Percentiles rank a stretch among this genome's conserved stretches.
Evolutionary conservation across 129 eudicot species (phyloP).

Genomic region (Arctium lappa): DNA sequence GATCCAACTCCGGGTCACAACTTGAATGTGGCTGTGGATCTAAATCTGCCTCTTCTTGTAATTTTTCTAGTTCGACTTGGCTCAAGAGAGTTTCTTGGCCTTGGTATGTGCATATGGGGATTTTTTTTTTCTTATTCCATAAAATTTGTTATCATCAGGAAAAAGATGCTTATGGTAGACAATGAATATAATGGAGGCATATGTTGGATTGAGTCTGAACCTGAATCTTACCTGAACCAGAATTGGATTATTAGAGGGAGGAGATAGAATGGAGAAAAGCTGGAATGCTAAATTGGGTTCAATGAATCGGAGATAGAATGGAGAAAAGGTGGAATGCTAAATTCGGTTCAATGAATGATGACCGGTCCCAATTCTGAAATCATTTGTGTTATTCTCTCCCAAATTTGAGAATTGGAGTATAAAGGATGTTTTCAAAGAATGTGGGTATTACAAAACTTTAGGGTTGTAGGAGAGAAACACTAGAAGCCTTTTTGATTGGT

Average conservation of each 20-base stretch:
- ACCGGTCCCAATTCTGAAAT: neutral
- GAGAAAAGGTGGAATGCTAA: neutral
- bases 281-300: neutral
- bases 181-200: neutral
- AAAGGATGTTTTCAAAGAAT: neutral
- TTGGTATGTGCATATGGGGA: neutral
- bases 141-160: neutral
- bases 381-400: neutral
- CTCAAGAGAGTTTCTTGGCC: neutral
- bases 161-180: neutral
- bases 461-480: neutral
- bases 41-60: neutral
- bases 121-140: neutral
- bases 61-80: neutral
- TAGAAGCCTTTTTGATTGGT: neutral
- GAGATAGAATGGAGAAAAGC: neutral
- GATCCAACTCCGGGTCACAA: neutral
- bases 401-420: neutral
- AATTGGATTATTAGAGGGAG: neutral
- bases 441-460: neutral
- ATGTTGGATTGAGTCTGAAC: neutral
- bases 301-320: neutral
- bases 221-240: neutral
- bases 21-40: neutral
- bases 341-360: neutral